Conservation (phyloP, 2,329 filamentous ascomycete species). For the Hawksworthiomyces lignivorus region DNA sequence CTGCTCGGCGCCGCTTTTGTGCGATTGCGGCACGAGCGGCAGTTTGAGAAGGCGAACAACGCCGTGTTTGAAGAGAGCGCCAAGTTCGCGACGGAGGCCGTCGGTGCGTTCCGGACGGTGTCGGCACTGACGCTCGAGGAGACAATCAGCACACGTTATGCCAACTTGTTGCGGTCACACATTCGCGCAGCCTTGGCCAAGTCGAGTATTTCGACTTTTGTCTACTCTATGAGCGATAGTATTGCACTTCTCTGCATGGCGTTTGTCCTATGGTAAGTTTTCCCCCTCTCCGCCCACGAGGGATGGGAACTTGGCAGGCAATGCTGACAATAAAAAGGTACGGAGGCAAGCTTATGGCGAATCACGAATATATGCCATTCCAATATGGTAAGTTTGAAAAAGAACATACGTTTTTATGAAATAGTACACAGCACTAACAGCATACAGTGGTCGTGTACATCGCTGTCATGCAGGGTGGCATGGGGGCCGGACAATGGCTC, state of each 20-base stretch:
- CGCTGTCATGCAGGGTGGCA: slow-evolving; percentile 25
- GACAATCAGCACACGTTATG: slow-evolving; percentile 54
- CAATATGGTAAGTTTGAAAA: slow-evolving; percentile 19
- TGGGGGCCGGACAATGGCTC: slow-evolving; percentile 25
- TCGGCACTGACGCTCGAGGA: slow-evolving; percentile 62
- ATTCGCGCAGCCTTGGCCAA: slow-evolving; percentile 52
- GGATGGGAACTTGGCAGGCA: too few relatives aligned
- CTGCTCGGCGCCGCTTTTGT: slow-evolving; percentile 40
- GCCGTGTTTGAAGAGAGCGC: slow-evolving; percentile 64
- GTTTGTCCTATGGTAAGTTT: slow-evolving; percentile 47
- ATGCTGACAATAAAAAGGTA: too few relatives aligned
- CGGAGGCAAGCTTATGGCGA: slow-evolving; percentile 22
- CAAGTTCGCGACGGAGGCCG: slow-evolving; percentile 66
- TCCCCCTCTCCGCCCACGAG: neutral
- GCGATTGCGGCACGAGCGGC: slow-evolving; percentile 49
- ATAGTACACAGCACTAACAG: too few relatives aligned
- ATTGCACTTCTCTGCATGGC: slow-evolving; percentile 56
- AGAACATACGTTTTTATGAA: too few relatives aligned
- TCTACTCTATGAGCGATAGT: slow-evolving; percentile 65
- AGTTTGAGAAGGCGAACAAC: slow-evolving; percentile 60
- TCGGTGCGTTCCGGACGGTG: slow-evolving; percentile 67
- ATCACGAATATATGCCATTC: slow-evolving; percentile 24
- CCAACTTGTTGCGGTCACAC: slow-evolving; percentile 49
- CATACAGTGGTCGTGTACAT: slow-evolving; percentile 24
- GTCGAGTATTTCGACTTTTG: slow-evolving; percentile 52